Conservation (phyloP, 2,329 filamentous ascomycete species). For the Sclerotiophoma versabilis region DNA sequence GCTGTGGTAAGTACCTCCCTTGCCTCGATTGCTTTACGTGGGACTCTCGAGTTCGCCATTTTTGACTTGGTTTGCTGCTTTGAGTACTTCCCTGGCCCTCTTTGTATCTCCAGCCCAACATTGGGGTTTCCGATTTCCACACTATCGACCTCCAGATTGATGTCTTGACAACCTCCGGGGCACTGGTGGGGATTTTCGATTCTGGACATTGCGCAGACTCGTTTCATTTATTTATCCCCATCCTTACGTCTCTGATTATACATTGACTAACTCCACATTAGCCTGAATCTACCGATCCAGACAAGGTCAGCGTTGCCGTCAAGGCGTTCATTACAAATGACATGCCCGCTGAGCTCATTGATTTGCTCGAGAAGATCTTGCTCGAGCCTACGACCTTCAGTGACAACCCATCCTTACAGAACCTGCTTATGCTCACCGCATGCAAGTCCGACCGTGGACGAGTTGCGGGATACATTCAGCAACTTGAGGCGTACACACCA, state of each 20-base stretch:
- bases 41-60: neutral
- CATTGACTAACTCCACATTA: neutral
- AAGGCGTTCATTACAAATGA: slow-evolving; percentile 91
- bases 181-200: too few relatives aligned
- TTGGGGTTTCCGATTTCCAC: too few relatives aligned
- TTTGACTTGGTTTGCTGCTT: neutral
- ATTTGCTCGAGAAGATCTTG: slow-evolving; percentile 98
- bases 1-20: slow-evolving; percentile 65
- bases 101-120: too few relatives aligned
- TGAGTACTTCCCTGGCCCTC: neutral
- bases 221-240: too few relatives aligned
- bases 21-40: neutral
- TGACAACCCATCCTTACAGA: slow-evolving; percentile 96
- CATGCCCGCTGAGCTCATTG: slow-evolving; percentile 91
- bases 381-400: slow-evolving; percentile 99
- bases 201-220: too few relatives aligned
- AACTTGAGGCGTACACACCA: slow-evolving; percentile 85
- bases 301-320: slow-evolving; percentile 93
- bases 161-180: too few relatives aligned
- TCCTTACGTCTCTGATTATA: neutral
- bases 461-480: slow-evolving; percentile 95
- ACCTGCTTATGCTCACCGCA: slow-evolving; percentile 93
- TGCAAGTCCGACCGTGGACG: slow-evolving; percentile 95
- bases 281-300: slow-evolving; percentile 75
- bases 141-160: too few relatives aligned